Percentiles rank a stretch among this genome's conserved stretches.
These are phyloP conservation scores for Leccinum truebloodii DNA, from an alignment of 768 basidiomycete species.

Conservation along the genomic window DNA sequence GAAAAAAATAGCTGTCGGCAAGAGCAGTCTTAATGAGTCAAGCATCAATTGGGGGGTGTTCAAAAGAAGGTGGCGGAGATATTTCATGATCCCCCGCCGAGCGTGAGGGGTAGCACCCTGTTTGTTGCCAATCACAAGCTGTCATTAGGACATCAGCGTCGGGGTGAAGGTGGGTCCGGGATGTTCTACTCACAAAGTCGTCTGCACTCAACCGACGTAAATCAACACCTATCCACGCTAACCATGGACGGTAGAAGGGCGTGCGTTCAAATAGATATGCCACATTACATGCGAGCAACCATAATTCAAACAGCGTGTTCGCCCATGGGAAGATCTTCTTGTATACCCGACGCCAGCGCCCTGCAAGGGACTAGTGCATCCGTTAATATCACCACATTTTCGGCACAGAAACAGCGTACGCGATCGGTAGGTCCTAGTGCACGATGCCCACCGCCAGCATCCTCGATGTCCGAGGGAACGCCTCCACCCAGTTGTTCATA, in stretches of 20 bases:
- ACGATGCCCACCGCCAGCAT: constrained; percentile 46
- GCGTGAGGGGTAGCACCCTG: constrained; percentile 24
- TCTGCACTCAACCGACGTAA: constrained; percentile 76
- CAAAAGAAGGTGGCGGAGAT: constrained; percentile 48
- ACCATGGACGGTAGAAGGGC: constrained; percentile 89
- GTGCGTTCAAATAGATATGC: constrained; percentile 89
- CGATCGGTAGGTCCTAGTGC: constrained; percentile 51
- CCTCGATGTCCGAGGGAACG: constrained; percentile 64
- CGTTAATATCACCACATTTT: constrained; percentile 6
- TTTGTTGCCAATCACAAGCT: constrained; percentile 18
- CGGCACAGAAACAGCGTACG: constrained; percentile 37
- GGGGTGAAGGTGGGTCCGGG: neutral
- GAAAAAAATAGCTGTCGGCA: constrained; percentile 91
- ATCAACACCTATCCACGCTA: constrained; percentile 81
- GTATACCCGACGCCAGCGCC: constrained; percentile 60
- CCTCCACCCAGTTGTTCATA: constrained; percentile 91
- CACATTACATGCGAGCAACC: constrained; percentile 81
- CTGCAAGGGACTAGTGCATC: constrained; percentile 47
- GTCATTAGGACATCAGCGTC: constrained; percentile 4
- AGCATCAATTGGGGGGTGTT: constrained; percentile 63
- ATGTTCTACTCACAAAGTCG: constrained; percentile 61
- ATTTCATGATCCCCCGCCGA: constrained; percentile 40
- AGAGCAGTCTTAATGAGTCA: constrained; percentile 74
- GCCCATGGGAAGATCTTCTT: constrained; percentile 80
- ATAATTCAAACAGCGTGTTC: constrained; percentile 76